Evolutionary conservation across 495 filamentous ascomycete species (phyloP), one percentile per base, ranked within the genome.

Genomic region (Penicillium goetzii): DNA sequence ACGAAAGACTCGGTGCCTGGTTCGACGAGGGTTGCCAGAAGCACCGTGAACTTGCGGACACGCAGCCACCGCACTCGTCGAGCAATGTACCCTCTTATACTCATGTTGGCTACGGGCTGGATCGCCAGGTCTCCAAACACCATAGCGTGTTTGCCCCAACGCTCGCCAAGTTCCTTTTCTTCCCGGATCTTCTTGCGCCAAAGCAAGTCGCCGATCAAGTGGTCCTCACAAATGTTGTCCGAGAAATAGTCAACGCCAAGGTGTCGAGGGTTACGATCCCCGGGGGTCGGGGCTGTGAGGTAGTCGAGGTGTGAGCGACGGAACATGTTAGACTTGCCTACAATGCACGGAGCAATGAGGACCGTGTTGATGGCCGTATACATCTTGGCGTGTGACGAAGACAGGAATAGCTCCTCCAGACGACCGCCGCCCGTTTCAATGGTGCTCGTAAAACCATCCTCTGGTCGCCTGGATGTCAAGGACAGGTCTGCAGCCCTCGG

Each of bases 241-340:
- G 90, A 93, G 78, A 99, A 98, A 77, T 88, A 94, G 73, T 97
- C 92, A 65, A 98, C 88, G 0, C 94, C 93, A 0, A 85, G 83
- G 71, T 65, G 77, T 62, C 68, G 83, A 65, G 33, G 75, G 72
- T 65, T 60, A 26, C 69, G 62, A 32, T 72, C 59, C 10, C 55
- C 65, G 1, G 73, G 56, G 14, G 66, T 82, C 10, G 78, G 83
- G 53, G 81, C 71, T n/a, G 93, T 97, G 21, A 96, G 83, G 61
- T 84, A 84, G 70, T 92, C 84, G 28, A 99, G 86, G 69, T 99
- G 94, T 0, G 93, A 93, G 53, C 89, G 90, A 30, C 95, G 90
- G 81, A 98, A 98, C 90, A 99, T 96, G 77, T 95, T 98, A 58
- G 91, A 96, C 78, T 99, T 99, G 28, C 95, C 95, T 7, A 98